Evolutionary conservation across 202 grass and related monocot genomes (phyloP).

Genomic region (Digitaria exilis): DNA sequence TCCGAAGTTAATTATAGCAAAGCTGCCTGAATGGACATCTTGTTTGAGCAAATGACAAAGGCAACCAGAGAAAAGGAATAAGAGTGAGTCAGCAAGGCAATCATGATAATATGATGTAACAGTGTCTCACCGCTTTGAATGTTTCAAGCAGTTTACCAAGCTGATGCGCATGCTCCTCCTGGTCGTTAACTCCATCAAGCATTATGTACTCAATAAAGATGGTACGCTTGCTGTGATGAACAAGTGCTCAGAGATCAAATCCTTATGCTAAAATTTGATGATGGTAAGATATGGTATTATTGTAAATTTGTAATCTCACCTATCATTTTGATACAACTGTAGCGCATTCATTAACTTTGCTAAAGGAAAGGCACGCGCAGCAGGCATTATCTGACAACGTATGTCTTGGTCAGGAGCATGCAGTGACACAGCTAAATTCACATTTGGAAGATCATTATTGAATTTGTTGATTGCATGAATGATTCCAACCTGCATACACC

Average conservation of each 20-base stretch:
- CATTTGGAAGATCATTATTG: slow-evolving; percentile 76
- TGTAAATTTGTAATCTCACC: slow-evolving; percentile 51
- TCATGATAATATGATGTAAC: slow-evolving; percentile 19
- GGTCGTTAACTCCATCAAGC: slow-evolving; percentile 93
- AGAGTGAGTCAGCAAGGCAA: neutral
- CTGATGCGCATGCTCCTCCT: slow-evolving; percentile 89
- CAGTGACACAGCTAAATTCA: slow-evolving; percentile 93
- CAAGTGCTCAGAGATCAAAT: slow-evolving; percentile 21
- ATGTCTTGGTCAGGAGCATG: slow-evolving; percentile 96
- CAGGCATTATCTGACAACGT: slow-evolving; percentile 94
- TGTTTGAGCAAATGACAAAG: neutral
- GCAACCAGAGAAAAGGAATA: slow-evolving; percentile 15
- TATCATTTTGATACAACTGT: slow-evolving; percentile 80
- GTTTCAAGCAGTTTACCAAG: slow-evolving; percentile 89
- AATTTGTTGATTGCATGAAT: slow-evolving; percentile 90
- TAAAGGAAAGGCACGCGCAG: slow-evolving; percentile 89
- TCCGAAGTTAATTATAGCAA: neutral
- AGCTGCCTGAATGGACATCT: neutral
- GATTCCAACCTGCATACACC: slow-evolving; percentile 67
- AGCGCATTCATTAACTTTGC: slow-evolving; percentile 82
- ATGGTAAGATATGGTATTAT: neutral
- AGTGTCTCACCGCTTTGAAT: slow-evolving; percentile 73
- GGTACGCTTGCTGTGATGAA: slow-evolving; percentile 67
- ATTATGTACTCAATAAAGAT: slow-evolving; percentile 98
- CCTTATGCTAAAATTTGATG: slow-evolving; percentile 13